Conservation (phyloP, 345 rosid genomes). For the Carallia brachiata region DNA sequence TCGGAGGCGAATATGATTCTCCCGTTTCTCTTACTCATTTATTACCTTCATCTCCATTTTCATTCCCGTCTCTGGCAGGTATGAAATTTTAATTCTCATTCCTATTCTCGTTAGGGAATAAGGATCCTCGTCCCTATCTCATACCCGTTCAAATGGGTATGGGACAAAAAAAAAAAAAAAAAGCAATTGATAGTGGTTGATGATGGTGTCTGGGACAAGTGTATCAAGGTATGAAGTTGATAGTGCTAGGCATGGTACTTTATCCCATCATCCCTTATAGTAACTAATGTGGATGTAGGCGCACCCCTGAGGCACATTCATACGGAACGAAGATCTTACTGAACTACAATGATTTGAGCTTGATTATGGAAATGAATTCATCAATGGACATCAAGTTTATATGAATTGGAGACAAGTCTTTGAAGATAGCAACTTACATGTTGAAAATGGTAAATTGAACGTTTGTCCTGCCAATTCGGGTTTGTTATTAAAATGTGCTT, state of each 20-base stretch:
- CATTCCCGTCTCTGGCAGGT: too few relatives aligned
- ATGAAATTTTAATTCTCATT: too few relatives aligned
- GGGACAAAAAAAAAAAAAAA: slow-evolving; percentile 2
- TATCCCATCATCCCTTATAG: slow-evolving; percentile 7
- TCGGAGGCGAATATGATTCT: too few relatives aligned
- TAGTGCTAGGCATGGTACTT: slow-evolving; percentile 9
- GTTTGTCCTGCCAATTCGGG: background rate
- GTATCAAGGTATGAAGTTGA: slow-evolving; percentile 28
- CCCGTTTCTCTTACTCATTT: too few relatives aligned
- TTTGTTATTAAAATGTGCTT: background rate
- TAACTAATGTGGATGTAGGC: slow-evolving; percentile 26
- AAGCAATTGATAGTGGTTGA: slow-evolving; percentile 34
- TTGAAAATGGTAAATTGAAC: slow-evolving; percentile 24
- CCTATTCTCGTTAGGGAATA: too few relatives aligned
- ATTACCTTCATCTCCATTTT: too few relatives aligned
- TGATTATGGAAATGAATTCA: slow-evolving; percentile 37
- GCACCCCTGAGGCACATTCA: slow-evolving; percentile 34
- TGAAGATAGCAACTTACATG: slow-evolving; percentile 15
- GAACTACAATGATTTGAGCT: slow-evolving; percentile 41
- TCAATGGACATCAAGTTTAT: slow-evolving; percentile 21
- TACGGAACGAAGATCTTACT: slow-evolving; percentile 35
- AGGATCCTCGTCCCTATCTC: too few relatives aligned
- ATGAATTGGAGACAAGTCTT: slow-evolving; percentile 13
- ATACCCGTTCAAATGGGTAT: too few relatives aligned
- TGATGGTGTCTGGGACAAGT: slow-evolving; percentile 43